Evolutionary conservation across 1,139 yeast species (phyloP).

Genomic region (Hyphopichia burtonii): DNA sequence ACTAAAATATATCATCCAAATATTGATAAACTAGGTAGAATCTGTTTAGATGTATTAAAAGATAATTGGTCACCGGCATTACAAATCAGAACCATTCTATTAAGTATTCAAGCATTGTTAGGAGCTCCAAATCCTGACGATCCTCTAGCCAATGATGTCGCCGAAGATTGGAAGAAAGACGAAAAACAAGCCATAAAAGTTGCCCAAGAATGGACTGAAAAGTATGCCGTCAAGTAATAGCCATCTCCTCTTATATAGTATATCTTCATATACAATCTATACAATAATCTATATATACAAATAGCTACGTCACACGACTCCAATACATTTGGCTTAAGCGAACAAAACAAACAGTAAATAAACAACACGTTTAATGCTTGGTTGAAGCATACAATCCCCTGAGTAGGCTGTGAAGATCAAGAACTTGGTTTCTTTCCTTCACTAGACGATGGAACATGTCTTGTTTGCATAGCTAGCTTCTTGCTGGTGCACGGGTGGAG

Average conservation of each 20-base stretch:
- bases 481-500: too few species aligned
- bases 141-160: constrained; percentile 96
- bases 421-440: too few species aligned
- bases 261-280: too few species aligned
- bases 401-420: too few species aligned
- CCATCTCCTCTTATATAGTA: not conserved
- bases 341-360: too few species aligned
- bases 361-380: too few species aligned
- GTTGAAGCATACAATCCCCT: too few species aligned
- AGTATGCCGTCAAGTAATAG: constrained; percentile 47
- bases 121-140: constrained; percentile 99
- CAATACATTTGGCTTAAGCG: too few species aligned
- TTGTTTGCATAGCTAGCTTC: too few species aligned
- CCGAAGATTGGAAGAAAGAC: constrained; percentile 91
- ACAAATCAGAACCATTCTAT: constrained; percentile 89
- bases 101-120: constrained; percentile 88
- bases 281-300: too few species aligned
- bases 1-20: constrained; percentile 96
- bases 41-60: constrained; percentile 91
- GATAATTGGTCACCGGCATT: constrained; percentile 97
- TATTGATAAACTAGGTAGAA: constrained; percentile 91
- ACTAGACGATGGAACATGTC: too few species aligned
- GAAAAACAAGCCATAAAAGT: constrained; percentile 77
- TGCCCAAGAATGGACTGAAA: constrained; percentile 84
- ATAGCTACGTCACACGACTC: too few species aligned